Conservation (phyloP, 2,329 filamentous ascomycete species). For the Shiraia bambusicola region DNA sequence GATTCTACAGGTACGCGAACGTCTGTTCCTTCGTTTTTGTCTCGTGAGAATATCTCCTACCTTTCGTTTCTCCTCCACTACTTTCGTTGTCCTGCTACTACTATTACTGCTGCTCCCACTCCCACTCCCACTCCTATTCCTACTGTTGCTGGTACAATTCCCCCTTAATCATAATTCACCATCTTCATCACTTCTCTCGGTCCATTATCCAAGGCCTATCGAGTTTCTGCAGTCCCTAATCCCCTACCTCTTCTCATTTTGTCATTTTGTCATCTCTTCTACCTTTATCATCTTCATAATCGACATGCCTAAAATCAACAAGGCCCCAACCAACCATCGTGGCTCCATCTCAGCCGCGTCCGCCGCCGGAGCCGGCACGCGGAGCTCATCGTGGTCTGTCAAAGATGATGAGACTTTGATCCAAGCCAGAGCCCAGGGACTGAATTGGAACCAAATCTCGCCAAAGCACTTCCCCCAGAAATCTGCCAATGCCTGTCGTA, state of each 20-base stretch:
- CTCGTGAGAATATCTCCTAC: conserved; percentile 34
- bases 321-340: conserved; percentile 32
- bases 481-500: conserved; percentile 79
- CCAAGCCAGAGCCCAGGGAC: conserved; percentile 68
- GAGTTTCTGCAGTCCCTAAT: conserved; percentile 15
- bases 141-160: conserved; percentile 29
- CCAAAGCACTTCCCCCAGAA: conserved; percentile 75
- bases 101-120: conserved; percentile 29
- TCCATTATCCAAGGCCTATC: conserved; percentile 20
- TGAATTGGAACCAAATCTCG: conserved; percentile 84
- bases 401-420: conserved; percentile 75
- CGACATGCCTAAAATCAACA: conserved; percentile 51
- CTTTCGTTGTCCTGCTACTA: conserved; percentile 30
- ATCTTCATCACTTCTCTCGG: conserved; percentile 28
- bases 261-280: conserved; percentile 10
- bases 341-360: conserved; percentile 36
- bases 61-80: conserved; percentile 32
- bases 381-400: conserved; percentile 63
- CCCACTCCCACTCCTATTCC: conserved; percentile 28
- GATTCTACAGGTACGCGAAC: conserved; percentile 25
- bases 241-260: conserved; percentile 16
- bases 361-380: conserved; percentile 33
- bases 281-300: conserved; percentile 23
- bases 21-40: conserved; percentile 38
- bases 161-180: conserved; percentile 36